These are phyloP conservation scores for Fusarium sp. DNA, from an alignment of 2,329 filamentous ascomycete genomes.

Conservation along the genomic window DNA sequence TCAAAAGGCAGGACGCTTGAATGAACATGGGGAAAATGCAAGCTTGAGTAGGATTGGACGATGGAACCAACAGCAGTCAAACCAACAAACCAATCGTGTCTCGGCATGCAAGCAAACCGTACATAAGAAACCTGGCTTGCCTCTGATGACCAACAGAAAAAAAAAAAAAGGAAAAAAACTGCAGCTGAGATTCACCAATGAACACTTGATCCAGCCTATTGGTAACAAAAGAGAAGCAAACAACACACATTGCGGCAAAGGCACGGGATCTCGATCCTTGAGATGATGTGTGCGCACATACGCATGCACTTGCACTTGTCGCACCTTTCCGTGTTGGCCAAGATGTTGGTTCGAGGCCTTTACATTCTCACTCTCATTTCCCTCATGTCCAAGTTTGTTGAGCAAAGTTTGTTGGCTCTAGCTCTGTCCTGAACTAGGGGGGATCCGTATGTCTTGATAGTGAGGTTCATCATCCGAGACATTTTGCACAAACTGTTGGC, in stretches of 20 bases:
- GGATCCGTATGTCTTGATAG: background rate
- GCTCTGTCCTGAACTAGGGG: background rate
- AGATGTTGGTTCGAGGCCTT: constrained; percentile 2
- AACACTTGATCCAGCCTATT: constrained; percentile 1
- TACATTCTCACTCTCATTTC: background rate
- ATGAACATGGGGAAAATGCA: background rate
- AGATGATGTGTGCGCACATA: background rate
- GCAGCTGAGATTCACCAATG: constrained; percentile 10
- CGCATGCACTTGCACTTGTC: constrained; percentile 1
- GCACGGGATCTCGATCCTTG: constrained; percentile 18
- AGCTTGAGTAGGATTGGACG: constrained; percentile 11
- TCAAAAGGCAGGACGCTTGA: background rate
- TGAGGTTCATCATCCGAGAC: constrained; percentile 5
- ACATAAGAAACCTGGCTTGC: constrained; percentile 20
- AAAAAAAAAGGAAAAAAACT: constrained; percentile 2
- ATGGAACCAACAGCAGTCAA: background rate
- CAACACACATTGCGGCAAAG: background rate
- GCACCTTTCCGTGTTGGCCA: background rate
- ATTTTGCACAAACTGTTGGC: constrained; percentile 3
- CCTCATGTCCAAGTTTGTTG: background rate
- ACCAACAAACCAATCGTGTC: constrained; percentile 32
- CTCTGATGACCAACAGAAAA: constrained; percentile 2
- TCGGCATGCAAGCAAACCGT: constrained; percentile 13
- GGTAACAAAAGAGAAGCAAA: constrained; percentile 27
- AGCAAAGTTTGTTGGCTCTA: constrained; percentile 2